These are phyloP conservation scores for Vaccinium macrocarpon DNA, from an alignment of 148 eudicot species.

Conservation along the genomic window DNA sequence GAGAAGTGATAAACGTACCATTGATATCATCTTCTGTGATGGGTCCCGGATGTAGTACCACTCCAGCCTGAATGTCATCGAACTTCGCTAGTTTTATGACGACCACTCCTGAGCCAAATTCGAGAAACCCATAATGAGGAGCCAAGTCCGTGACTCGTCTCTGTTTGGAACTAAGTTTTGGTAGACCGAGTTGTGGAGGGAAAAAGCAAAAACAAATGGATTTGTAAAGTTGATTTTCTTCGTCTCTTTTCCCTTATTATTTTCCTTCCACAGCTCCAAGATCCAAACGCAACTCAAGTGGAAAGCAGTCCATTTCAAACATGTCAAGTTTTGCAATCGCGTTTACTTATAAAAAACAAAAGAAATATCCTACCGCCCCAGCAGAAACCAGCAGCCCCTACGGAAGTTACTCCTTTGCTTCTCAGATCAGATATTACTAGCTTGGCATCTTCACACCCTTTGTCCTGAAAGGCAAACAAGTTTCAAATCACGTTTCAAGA, in stretches of 20 bases:
- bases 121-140: slow-evolving; percentile 1
- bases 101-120: slow-evolving; percentile 32
- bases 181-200: not conserved
- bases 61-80: slow-evolving; percentile 46
- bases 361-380: slow-evolving; percentile 37
- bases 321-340: not conserved
- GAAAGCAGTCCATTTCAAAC: not conserved
- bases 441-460: slow-evolving; percentile 42
- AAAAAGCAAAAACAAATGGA: not conserved
- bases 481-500: not conserved
- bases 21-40: slow-evolving; percentile 39
- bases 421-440: slow-evolving; percentile 29
- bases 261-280: slow-evolving; percentile 1
- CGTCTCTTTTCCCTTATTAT: not conserved
- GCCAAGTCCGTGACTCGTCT: not conserved
- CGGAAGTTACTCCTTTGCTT: slow-evolving; percentile 26
- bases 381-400: slow-evolving; percentile 49
- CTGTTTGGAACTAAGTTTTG: not conserved
- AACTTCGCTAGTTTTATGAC: slow-evolving; percentile 35
- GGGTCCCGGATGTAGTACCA: slow-evolving; percentile 43
- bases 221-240: not conserved
- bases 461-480: slow-evolving; percentile 25
- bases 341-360: slow-evolving; percentile 1
- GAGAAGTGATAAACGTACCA: slow-evolving; percentile 24
- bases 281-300: not conserved